These are phyloP conservation scores for Combretum micranthum DNA, from an alignment of 345 rosid genomes.

Conservation along the genomic window DNA sequence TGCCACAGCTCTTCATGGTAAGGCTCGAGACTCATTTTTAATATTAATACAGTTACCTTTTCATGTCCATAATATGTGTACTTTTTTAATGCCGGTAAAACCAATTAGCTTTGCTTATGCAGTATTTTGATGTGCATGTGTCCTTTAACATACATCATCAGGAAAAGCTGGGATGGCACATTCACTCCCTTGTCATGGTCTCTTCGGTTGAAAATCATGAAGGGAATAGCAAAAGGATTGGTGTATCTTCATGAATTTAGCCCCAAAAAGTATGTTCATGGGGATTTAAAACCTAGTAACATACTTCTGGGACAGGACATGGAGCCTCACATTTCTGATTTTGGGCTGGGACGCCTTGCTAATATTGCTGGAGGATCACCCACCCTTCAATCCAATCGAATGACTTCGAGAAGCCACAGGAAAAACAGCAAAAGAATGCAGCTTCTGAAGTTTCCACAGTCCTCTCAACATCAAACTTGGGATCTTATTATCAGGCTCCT, in stretches of 20 bases:
- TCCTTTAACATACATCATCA: conserved; percentile 17
- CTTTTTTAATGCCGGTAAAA: neutral
- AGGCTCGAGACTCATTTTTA: conserved; percentile 10
- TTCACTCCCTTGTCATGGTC: conserved; percentile 67
- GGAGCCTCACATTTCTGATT: conserved; percentile 80
- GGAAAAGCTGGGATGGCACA: conserved; percentile 73
- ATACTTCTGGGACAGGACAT: conserved; percentile 71
- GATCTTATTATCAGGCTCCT: conserved; percentile 78
- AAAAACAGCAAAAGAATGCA: conserved; percentile 49
- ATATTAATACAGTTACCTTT: neutral
- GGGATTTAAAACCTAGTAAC: conserved; percentile 84
- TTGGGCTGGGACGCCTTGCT: conserved; percentile 88
- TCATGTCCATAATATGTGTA: neutral
- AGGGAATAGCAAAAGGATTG: conserved; percentile 75
- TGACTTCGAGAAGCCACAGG: conserved; percentile 48
- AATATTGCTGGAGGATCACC: conserved; percentile 90
- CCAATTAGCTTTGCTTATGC: no score
- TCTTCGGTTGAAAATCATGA: conserved; percentile 55
- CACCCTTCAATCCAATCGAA: conserved; percentile 54
- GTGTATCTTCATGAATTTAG: conserved; percentile 84
- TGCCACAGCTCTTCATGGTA: conserved; percentile 80
- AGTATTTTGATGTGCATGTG: neutral
- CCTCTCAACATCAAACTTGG: conserved; percentile 39
- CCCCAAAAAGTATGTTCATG: conserved; percentile 90
- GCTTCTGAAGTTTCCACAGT: conserved; percentile 49